Percentiles rank a stretch among this genome's conserved stretches.
phyloP scores from a whole-genome alignment of 2,329 filamentous ascomycete species.

The Aspergillus unguis region DNA sequence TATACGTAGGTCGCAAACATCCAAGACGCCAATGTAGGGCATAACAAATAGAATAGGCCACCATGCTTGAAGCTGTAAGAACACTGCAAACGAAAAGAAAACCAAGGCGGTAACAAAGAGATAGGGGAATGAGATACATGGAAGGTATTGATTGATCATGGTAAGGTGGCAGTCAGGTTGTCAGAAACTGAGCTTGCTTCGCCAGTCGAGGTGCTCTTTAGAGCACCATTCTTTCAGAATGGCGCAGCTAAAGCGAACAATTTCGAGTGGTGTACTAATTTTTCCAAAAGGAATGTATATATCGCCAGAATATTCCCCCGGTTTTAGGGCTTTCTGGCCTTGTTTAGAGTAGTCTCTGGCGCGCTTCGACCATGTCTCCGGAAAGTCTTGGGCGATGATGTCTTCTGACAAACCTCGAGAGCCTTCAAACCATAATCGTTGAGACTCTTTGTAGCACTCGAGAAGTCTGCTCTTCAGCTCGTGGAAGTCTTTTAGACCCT shows the following conservation, averaged over 20 bases:
- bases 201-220: constrained; percentile 46
- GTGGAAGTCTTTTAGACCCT: constrained; percentile 36
- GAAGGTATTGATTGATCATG: background rate
- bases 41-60: background rate
- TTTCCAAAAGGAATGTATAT: constrained; percentile 45
- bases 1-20: background rate
- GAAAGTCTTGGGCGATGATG: constrained; percentile 41
- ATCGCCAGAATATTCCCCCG: constrained; percentile 35
- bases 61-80: background rate
- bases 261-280: constrained; percentile 43
- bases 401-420: constrained; percentile 40
- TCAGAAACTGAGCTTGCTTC: constrained; percentile 39
- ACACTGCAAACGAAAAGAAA: too few species aligned
- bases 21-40: constrained; percentile 9
- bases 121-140: background rate
- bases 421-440: constrained; percentile 44
- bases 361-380: constrained; percentile 43
- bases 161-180: background rate
- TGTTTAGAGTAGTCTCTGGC: constrained; percentile 37
- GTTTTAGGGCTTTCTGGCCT: constrained; percentile 33
- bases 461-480: constrained; percentile 41
- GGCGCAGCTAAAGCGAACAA: constrained; percentile 43
- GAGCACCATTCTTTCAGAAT: constrained; percentile 47
- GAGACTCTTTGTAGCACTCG: constrained; percentile 42
- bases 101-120: background rate